These are phyloP conservation scores for Parathielavia hyrcaniae DNA, from an alignment of 495 filamentous ascomycete genomes.

Conservation along the genomic window DNA sequence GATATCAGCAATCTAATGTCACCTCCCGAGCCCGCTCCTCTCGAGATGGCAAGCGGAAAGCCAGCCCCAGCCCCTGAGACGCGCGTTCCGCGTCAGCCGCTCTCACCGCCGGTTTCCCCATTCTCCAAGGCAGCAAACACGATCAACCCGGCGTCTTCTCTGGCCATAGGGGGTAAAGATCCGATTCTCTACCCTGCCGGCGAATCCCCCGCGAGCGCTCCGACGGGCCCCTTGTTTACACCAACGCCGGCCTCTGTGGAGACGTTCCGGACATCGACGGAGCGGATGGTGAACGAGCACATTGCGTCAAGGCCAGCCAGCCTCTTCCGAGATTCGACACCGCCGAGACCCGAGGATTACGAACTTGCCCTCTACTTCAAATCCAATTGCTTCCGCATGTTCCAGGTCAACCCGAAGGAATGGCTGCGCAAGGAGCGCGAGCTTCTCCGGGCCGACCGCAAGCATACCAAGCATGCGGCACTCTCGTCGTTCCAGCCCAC, in stretches of 20 bases:
- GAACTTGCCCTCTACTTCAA: conserved; percentile 59
- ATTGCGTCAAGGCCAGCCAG: conserved; percentile 55
- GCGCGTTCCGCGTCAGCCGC: conserved; percentile 47
- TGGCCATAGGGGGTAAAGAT: conserved; percentile 44
- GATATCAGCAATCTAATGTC: conserved; percentile 63
- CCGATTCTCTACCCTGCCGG: conserved; percentile 56
- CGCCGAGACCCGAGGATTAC: conserved; percentile 66
- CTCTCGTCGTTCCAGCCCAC: conserved; percentile 25
- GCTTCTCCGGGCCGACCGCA: conserved; percentile 49
- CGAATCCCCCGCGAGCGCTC: conserved; percentile 38
- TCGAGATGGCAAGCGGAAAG: conserved; percentile 45
- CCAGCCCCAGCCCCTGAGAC: conserved; percentile 31
- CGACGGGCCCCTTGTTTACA: conserved; percentile 54
- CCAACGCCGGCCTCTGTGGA: conserved; percentile 38
- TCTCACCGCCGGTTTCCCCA: conserved; percentile 70
- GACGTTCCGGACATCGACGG: conserved; percentile 35
- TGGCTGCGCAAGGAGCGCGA: conserved; percentile 61
- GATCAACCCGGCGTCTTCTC: conserved; percentile 42
- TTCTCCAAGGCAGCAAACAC: conserved; percentile 39
- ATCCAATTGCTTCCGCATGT: conserved; percentile 55
- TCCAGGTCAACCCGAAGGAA: conserved; percentile 49
- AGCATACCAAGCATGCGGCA: conserved; percentile 30
- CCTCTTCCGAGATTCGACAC: conserved; percentile 51
- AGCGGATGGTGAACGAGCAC: conserved; percentile 54
- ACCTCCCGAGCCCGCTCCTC: conserved; percentile 59